Evolutionary conservation across 1,139 yeast genomes (phyloP), one percentile per base, ranked within the genome.

Genomic region (Komagataea norvegica): DNA sequence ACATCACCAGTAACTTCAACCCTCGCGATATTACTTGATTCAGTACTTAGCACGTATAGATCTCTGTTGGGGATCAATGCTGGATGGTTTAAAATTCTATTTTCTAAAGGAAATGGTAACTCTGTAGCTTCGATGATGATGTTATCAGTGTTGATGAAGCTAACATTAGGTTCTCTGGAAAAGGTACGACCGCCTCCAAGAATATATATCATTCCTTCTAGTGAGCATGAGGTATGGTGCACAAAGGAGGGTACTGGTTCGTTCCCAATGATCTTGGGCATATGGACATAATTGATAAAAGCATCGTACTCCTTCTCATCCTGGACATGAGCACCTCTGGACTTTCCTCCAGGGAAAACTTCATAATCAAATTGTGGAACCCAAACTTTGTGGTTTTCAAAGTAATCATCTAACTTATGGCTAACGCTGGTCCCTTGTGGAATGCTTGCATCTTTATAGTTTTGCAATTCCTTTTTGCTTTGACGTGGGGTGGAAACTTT

Each of bases 21-120:
- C 19, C 48, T 52, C 3, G 49, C 41, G 13, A 67, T 41, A 6
- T 64, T 53, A 33, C 58, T 57, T 1, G 76, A 64, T 7, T 61
- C 61, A 1, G 64, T 43, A 3, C 67, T 60, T 29, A 62, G 52
- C 5, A 57, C 55, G 43, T 55, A 64, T 8, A 71, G 45, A 27
- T 51, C 44, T 3, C 51, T 48, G 39, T 64, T 67, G 18, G 66
- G 64, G 7, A 60, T 54, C 47, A 66, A 49, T 3, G 62, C 45
- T 25, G 74, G 68, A 33, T 64, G 61, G 34, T 57, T 60, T 13
- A 72, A 49, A 15, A 68, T 55, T 4, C 51, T 55, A 10, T 57
- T 56, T 24, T 62, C 54, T 25, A 72, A 45, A 0, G 78, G 77
- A 9, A 66, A 59, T 4, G 78, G 78, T 26, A 69, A 41, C 30